Base-by-base conservation (phyloP, 2,329 filamentous ascomycete genomes). In the Basipetospora chlamydospora region DNA sequence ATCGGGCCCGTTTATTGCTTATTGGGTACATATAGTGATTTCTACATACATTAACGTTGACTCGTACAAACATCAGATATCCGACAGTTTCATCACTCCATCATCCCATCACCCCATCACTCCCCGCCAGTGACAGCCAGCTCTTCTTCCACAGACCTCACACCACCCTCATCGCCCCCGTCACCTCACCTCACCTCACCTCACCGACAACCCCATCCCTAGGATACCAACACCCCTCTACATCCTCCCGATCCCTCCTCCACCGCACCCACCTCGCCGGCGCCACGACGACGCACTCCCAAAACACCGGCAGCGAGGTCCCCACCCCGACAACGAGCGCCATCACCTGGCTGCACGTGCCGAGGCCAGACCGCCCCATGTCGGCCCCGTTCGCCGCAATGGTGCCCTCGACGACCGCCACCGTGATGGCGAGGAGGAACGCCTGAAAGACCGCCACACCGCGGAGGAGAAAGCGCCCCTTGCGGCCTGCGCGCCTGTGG, bases 221-320 rank as follows among this genome's bases (percentile, higher is more conserved):
- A n/a, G n/a, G n/a, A n/a, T n/a, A n/a, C n/a, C n/a, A n/a, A n/a
- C n/a, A n/a, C n/a, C n/a, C n/a, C n/a, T n/a, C n/a, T n/a, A n/a
- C n/a, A n/a, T 35, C 16, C 26, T n/a, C n/a, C 18, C 22, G 30
- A 18, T 22, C 28, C 20, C 21, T 30, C 15, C 21, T 21, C 13
- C 10, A 28, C 2, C 21, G 21, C 18, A 29, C 26, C 34, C 26
- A 36, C 23, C 20, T 31, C 35, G 31, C 8, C 9, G 35, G 35
- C 12, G 21, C 26, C 6, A 37, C 25, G 13, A 37, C 22, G n/a
- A 37, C 18, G 21, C 35, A 37, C 17, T 37, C 35, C 35, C 35
- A 37, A 15, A 22, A 37, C 20, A 37, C 35, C 4, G 35, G 28
- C 12, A 25, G 26, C 7, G 35, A 30, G 13, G 35, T 23, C n/a